Base-by-base conservation (phyloP, 1,139 yeast genomes). In the Nematodospora anomalae region DNA sequence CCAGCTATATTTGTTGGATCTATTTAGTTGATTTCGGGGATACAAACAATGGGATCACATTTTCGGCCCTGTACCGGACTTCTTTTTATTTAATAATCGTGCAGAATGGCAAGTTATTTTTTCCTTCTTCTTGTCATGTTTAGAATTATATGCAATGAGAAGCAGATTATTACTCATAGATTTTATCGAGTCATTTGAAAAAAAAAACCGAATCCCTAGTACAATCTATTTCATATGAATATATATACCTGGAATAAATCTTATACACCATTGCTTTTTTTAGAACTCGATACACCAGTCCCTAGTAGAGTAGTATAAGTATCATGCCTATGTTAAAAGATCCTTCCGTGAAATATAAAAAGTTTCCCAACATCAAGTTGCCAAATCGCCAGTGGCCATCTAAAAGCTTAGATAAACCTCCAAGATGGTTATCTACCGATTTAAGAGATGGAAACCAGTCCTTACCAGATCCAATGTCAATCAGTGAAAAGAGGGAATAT, bases 401-500 rank as follows among this genome's bases (percentile, higher is more conserved):
- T 29, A 64, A 63, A 33, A 46, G 55, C 16, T 57, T 71, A 40
- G 53, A 62, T 37, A 65, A 62, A 38, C 70, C 75, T 7, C 76
- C 76, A 21, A 59, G 76, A 45, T 71, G 76, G 76, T 62, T 71
- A 35, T 66, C 74, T 25, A 71, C 76, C 12, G 76, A 71, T 51
- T 66, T 71, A 36, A 62, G 76, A 55, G 76, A 71, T 43, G 76
- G 76, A 13, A 71, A 71, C 49, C 76, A 71, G 47, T 60, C 76
- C 9, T 63, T 71, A 38, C 76, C 76, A 11, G 76, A 71, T 46
- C 76, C 76, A 9, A 71, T 71, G 76, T 61, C 74, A 2, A 58
- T 70, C 15, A 58, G 58, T 8, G 74, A 71, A 43, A 71, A 71
- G 55, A 69, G 67, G 46, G 63, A 64, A 34, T 70, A 68, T 44